Evolutionary conservation across 164 flowering plant species (phyloP), one percentile per base, ranked within the genome.

Genomic region (Aristolochia contorta): DNA sequence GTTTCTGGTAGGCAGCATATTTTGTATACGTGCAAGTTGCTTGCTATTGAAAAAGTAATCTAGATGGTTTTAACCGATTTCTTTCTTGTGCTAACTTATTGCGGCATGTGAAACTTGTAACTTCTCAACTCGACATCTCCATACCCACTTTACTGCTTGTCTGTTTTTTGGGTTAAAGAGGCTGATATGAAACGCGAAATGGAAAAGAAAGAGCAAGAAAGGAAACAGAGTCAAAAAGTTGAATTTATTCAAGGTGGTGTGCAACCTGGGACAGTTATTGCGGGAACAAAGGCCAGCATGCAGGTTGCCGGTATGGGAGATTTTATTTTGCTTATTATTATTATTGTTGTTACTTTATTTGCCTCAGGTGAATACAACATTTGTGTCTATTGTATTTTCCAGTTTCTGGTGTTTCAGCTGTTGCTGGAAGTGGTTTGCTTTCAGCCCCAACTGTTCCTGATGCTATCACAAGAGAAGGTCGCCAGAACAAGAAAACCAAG

Each of bases 401-500:
- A 47, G 67, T 65, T 76, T 56, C 73, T 73, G 82, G 78, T 59
- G 77, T 72, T 62, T 57, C 84, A 45, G 65, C 75, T 74, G 73
- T 59, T 50, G 71, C 78, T 53, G 68, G 72, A 55, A 64, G 74
- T 69, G 80, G 80, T 5, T 60, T 73, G 64, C 79, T 50, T 55
- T 51, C 81, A 24, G 69, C 61, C 45, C 58, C 78, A 25, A 43
- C 72, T 61, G 70, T 77, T 59, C 32, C 67, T 58, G 95, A 88
- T 80, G 68, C 67, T 30, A 59, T 51, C 41, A 33, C 72, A 47
- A 77, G 90, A 52, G 98, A 90, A n/a, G 78, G 86, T 59, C 78
- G 97, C 72, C 88, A 70, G 69, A 88, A 81, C 70, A 93, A 90
- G 77, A 90, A 88, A 74, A 83, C 97, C 61, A 93, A 93, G 78